A percentile compares a stretch with the other conserved stretches of the same genome.
phyloP scores from a whole-genome alignment of 345 rosid species.

The Eucalyptus cloeziana region DNA sequence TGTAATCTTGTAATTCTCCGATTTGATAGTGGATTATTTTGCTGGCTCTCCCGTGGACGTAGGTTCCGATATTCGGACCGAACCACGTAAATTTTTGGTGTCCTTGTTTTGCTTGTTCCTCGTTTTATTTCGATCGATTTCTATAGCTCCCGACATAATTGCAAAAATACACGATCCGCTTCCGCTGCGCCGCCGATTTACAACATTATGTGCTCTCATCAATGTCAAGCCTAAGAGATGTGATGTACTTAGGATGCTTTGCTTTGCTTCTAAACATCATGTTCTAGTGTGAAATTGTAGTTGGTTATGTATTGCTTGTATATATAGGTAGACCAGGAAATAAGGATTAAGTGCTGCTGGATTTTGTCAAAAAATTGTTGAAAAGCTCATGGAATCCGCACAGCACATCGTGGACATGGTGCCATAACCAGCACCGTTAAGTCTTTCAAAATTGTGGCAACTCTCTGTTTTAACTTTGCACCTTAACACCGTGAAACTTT shows the following conservation, averaged over 20 bases:
- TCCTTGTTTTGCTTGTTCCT: no score
- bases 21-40: no score
- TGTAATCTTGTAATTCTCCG: no score
- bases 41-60: no score
- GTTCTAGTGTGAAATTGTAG: neutral
- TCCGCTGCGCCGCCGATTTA: no score
- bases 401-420: neutral
- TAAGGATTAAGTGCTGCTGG: neutral
- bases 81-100: no score
- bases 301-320: neutral
- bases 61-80: no score
- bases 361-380: neutral
- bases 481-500: neutral
- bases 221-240: neutral
- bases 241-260: neutral
- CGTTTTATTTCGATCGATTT: no score
- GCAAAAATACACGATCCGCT: no score
- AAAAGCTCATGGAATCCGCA: neutral
- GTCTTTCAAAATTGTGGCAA: neutral
- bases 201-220: neutral
- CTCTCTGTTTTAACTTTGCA: neutral
- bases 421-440: neutral
- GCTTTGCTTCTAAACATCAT: neutral
- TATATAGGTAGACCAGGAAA: neutral
- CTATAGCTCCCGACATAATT: no score